Evolutionary conservation across 805 yeast species (phyloP).

Genomic region (Schwanniomyces sp.): DNA sequence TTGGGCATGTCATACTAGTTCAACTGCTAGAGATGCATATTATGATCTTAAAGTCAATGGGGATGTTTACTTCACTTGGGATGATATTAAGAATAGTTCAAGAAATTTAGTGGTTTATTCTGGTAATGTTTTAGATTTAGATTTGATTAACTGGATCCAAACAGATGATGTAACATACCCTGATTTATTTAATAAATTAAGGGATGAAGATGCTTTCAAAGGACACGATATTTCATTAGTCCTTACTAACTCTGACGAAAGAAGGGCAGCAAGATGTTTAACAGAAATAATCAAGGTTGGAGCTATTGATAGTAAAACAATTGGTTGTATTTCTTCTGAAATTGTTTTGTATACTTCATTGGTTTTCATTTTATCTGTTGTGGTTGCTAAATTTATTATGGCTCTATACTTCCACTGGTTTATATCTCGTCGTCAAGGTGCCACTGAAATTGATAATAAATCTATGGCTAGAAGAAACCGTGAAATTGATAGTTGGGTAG

Average conservation of each 20-base stretch:
- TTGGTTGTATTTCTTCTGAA: conserved; percentile 91
- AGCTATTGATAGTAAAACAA: conserved; percentile 79
- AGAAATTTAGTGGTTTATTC: conserved; percentile 85
- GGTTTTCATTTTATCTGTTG: conserved; percentile 81
- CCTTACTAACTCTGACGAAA: conserved; percentile 62
- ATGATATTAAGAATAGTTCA: conserved; percentile 65
- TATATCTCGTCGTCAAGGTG: conserved; percentile 74
- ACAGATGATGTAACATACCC: conserved; percentile 73
- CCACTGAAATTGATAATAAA: conserved; percentile 57
- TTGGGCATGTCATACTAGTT: conserved; percentile 87
- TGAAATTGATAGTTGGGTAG: conserved; percentile 84
- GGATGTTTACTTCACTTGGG: conserved; percentile 88
- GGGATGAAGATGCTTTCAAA: conserved; percentile 49
- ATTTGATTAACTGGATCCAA: conserved; percentile 73
- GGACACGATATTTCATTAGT: conserved; percentile 85
- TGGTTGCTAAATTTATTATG: conserved; percentile 70
- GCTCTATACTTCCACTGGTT: conserved; percentile 92
- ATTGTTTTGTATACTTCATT: conserved; percentile 80
- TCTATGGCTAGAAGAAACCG: conserved; percentile 63
- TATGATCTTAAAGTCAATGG: conserved; percentile 61
- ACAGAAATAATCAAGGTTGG: conserved; percentile 88
- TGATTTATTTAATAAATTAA: conserved; percentile 61
- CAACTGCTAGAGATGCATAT: conserved; percentile 65
- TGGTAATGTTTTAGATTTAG: conserved; percentile 84
- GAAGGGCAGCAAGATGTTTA: conserved; percentile 77